Evolutionary conservation across 148 eudicot species (phyloP), one percentile per base, ranked within the genome.

Genomic region (Gaultheria prostrata): DNA sequence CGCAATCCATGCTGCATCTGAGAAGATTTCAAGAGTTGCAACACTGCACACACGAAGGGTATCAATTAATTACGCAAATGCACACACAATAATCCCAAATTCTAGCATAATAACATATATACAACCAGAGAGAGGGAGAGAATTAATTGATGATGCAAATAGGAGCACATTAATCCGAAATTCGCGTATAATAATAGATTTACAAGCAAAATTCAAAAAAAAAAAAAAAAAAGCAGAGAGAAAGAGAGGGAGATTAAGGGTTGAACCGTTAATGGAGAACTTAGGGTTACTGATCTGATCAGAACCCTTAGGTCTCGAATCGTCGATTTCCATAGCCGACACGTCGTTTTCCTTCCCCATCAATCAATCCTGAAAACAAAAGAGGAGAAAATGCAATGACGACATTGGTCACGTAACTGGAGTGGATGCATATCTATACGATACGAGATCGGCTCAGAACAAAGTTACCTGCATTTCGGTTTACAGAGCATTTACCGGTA

Each of bases 1-100:
- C 98, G 95, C 77, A 95, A 83, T 73, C 98, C 98, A 85, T 95
- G 98, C 90, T 95, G 98, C 98, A 94, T 95, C 89, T 95, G 98
- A 71, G 98, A 92, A 56, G 97, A 93, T 89, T 94, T 96, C 90
- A 93, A 82, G 0, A 96, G 92, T 87, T 93, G 95, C 90, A 94
- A 88, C 79, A 96, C 98, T 94, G 91, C 39, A 81, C 35, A 26
- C 17, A 28, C 11, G 6, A 54, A 14, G 0, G 48, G 51, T 72
- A 63, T 49, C 46, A 51, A 65, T 46, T 21, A n/a, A 48, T 18
- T 50, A n/a, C n/a, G 56, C 43, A 33, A 39, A 76, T 4, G 43
- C 1, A 32, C 0, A 77, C 21, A 65, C 11, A 39, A 6, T 35
- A 35, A 14, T 72, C 17, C 5, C 56, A 57, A 8, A 48, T 61